phyloP scores from a whole-genome alignment of 495 filamentous ascomycete species.

The Penicillium coffeae region DNA sequence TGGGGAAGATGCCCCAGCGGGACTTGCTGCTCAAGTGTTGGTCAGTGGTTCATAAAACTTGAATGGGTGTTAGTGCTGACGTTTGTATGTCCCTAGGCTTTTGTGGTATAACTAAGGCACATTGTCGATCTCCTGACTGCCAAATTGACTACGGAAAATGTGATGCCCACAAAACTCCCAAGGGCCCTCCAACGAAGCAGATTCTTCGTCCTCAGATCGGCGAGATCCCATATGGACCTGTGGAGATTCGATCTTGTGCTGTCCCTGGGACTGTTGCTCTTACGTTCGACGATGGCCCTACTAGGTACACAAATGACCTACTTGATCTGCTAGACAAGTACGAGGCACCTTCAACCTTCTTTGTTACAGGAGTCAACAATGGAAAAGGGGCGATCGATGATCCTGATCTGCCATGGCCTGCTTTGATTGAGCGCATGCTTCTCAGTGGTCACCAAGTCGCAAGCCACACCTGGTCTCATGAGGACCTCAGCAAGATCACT shows the following conservation, averaged over 20 bases:
- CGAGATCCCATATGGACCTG: constrained; percentile 54
- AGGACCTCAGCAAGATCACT: constrained; percentile 60
- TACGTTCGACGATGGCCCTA: constrained; percentile 78
- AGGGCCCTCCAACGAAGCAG: constrained; percentile 55
- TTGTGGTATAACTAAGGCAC: constrained; percentile 58
- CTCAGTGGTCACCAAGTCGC: constrained; percentile 75
- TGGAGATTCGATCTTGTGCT: constrained; percentile 63
- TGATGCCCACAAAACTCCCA: constrained; percentile 63
- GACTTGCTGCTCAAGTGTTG: constrained; percentile 63
- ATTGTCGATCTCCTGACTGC: constrained; percentile 68
- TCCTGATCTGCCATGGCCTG: constrained; percentile 50
- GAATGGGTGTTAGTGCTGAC: constrained; percentile 8
- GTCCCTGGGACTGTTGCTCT: constrained; percentile 62
- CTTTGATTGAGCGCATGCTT: constrained; percentile 65
- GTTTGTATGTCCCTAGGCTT: constrained; percentile 29
- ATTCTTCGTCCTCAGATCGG: constrained; percentile 59
- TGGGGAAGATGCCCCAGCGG: constrained; percentile 50
- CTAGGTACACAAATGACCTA: constrained; percentile 62
- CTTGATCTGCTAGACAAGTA: constrained; percentile 65
- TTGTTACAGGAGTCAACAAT: constrained; percentile 71
- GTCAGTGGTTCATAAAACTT: constrained; percentile 33
- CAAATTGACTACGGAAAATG: constrained; percentile 65
- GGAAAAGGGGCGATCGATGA: constrained; percentile 70
- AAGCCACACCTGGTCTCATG: constrained; percentile 82
- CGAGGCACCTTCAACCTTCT: constrained; percentile 71